A percentile compares a stretch with the other conserved stretches of the same genome.
Evolutionary conservation across 257 asterid genomes (phyloP).

Genomic region (Scutellaria barbata): DNA sequence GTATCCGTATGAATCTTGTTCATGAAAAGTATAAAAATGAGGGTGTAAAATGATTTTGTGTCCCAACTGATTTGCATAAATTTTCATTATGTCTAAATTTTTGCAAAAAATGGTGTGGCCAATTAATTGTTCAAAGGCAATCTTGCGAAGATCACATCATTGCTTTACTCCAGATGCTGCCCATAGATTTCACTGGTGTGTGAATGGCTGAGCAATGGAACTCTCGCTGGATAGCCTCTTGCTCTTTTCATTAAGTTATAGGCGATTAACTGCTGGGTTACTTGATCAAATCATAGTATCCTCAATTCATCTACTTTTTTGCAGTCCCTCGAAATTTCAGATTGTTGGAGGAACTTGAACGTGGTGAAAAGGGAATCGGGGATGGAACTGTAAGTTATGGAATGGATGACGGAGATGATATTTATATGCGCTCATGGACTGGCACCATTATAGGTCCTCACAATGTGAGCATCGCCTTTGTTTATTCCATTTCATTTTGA

Average conservation of each 20-base stretch:
- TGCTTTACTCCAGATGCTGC: conserved; percentile 8
- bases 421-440: conserved; percentile 65
- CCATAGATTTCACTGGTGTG: neutral
- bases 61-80: conserved; percentile 1
- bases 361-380: conserved; percentile 66
- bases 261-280: neutral
- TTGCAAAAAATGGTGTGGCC: neutral
- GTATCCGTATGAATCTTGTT: conserved; percentile 4
- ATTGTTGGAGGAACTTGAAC: conserved; percentile 66
- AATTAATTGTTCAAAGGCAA: neutral
- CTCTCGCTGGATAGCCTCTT: neutral
- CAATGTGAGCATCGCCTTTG: conserved; percentile 48
- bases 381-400: conserved; percentile 68
- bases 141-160: neutral
- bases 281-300: conserved; percentile 12
- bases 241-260: neutral
- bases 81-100: neutral
- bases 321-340: conserved; percentile 68
- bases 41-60: neutral
- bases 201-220: conserved; percentile 14
- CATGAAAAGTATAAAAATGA: neutral
- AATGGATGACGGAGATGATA: conserved; percentile 65
- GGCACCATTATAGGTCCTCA: conserved; percentile 90
- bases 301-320: conserved; percentile 30
- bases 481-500: neutral